Evolutionary conservation across 1,284 basidiomycete species (phyloP).

Genomic region (Marasmius tenuissimus): DNA sequence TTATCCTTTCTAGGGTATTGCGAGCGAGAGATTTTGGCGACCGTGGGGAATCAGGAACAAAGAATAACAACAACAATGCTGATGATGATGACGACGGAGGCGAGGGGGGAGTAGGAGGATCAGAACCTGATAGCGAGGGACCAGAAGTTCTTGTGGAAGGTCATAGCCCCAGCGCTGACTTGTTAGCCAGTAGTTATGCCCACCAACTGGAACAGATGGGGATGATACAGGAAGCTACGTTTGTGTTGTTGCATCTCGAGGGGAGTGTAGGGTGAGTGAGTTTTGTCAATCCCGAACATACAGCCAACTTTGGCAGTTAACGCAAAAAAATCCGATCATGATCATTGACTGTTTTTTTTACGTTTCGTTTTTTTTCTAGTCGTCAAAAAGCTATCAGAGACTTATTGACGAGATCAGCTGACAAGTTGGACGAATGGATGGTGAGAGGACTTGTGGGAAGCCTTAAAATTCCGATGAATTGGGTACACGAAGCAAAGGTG

Average conservation of each 20-base stretch:
- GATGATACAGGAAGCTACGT: conserved; percentile 84
- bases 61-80: conserved; percentile 20
- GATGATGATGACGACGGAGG: conserved; percentile 20
- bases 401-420: conserved; percentile 75
- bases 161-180: conserved; percentile 82
- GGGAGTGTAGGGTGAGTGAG: conserved; percentile 67
- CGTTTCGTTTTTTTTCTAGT: conserved; percentile 33
- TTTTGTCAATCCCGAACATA: conserved; percentile 4
- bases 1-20: conserved; percentile 83
- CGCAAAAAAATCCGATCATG: no score
- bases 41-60: conserved; percentile 49
- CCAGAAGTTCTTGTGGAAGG: conserved; percentile 45
- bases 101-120: conserved; percentile 39
- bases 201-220: conserved; percentile 83
- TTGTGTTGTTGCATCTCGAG: conserved; percentile 90
- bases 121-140: conserved; percentile 33
- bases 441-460: conserved; percentile 74
- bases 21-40: conserved; percentile 85
- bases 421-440: conserved; percentile 67
- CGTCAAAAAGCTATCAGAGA: conserved; percentile 83
- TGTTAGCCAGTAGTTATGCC: conserved; percentile 83
- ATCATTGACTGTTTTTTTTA: no score
- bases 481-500: conserved; percentile 90
- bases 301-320: no score
- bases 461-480: conserved; percentile 78